Conservation (phyloP, 768 basidiomycete genomes). For the Pleurotus djamor region DNA sequence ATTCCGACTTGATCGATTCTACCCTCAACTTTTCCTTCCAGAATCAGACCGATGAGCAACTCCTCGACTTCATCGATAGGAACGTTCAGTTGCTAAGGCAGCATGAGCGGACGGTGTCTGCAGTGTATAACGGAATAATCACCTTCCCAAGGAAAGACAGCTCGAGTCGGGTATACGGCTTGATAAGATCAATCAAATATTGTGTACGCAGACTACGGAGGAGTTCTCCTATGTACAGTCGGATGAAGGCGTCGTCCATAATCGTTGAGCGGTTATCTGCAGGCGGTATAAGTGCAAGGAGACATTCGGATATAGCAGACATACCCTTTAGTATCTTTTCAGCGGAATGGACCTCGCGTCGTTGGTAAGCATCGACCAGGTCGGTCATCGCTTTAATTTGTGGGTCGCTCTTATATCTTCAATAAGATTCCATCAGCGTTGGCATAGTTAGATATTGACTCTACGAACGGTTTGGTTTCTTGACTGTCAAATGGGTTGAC, state of each 20-base stretch:
- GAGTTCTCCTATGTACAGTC: slow-evolving; percentile 94
- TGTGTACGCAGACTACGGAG: slow-evolving; percentile 92
- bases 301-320: slow-evolving; percentile 9
- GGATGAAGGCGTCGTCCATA: slow-evolving; percentile 95
- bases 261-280: slow-evolving; percentile 92
- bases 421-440: not conserved
- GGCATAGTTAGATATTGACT: not conserved
- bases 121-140: slow-evolving; percentile 10
- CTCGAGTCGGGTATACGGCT: slow-evolving; percentile 94
- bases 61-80: slow-evolving; percentile 90
- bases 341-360: slow-evolving; percentile 94
- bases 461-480: slow-evolving; percentile 93
- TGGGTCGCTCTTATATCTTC: slow-evolving; percentile 90
- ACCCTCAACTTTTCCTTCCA: slow-evolving; percentile 97
- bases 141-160: slow-evolving; percentile 92
- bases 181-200: slow-evolving; percentile 97
- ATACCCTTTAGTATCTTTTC: slow-evolving; percentile 91
- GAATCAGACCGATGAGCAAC: slow-evolving; percentile 86
- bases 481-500: slow-evolving; percentile 99
- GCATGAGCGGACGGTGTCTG: not conserved
- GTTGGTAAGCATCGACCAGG: slow-evolving; percentile 94
- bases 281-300: not conserved
- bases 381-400: slow-evolving; percentile 99
- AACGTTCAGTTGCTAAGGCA: slow-evolving; percentile 88
- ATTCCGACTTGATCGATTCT: slow-evolving; percentile 96